These are phyloP conservation scores for Chimonanthus praecox DNA, from an alignment of 164 flowering plant genomes.

Conservation along the genomic window DNA sequence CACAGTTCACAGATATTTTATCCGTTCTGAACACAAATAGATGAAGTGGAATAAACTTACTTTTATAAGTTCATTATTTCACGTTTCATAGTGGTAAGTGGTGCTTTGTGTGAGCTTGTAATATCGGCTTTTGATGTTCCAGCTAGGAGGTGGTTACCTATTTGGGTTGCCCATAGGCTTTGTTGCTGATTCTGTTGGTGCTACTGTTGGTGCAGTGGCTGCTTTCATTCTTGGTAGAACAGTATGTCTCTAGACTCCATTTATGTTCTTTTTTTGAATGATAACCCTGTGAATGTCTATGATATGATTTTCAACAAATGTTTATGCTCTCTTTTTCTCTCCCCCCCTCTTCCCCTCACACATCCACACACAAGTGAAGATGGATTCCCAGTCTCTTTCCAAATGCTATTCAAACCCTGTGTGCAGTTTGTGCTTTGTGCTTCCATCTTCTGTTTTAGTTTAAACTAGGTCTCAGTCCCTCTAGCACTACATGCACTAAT, in stretches of 20 bases:
- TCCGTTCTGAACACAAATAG: neutral
- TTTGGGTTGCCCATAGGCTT: conserved; percentile 94
- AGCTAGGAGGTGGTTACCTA: conserved; percentile 97
- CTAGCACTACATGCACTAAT: too few relatives aligned
- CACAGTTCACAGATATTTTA: neutral
- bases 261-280: neutral
- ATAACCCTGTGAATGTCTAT: too few relatives aligned
- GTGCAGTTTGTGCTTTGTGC: too few relatives aligned
- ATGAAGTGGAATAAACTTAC: neutral
- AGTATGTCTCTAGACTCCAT: conserved; percentile 34
- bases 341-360: too few relatives aligned
- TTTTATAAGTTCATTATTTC: too few relatives aligned
- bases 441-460: too few relatives aligned
- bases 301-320: too few relatives aligned
- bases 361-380: too few relatives aligned
- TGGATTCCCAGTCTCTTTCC: too few relatives aligned
- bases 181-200: conserved; percentile 92
- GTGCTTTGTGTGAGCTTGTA: neutral
- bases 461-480: too few relatives aligned
- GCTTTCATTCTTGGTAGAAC: conserved; percentile 91
- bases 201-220: conserved; percentile 85
- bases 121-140: conserved; percentile 11
- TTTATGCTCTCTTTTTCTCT: too few relatives aligned
- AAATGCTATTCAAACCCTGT: too few relatives aligned
- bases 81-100: neutral